Base-by-base conservation (phyloP, 2,329 filamentous ascomycete species). In the Erysiphe pulchra region DNA sequence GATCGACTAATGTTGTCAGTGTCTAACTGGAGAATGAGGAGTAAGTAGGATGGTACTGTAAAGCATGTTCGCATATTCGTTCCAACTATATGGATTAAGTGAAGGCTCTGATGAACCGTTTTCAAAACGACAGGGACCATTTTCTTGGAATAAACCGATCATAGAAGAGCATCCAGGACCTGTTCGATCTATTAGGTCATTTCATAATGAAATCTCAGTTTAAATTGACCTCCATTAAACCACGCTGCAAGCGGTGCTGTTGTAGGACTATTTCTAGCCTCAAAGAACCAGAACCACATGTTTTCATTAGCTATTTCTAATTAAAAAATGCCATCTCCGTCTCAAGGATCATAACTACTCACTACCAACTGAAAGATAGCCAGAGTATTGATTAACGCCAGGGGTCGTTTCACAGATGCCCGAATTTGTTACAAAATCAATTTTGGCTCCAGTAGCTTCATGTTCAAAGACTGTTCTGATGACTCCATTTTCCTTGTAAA, bases 71-170 rank as follows among this genome's bases (percentile, higher is more conserved):
- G 59, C 60, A 31, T 59, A 59, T 17, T 57, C 51, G 47, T 63
- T 65, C 54, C 53, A 62, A 45, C 56, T 61, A 52, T 59, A 59
- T 0, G 57, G 55, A 46, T 68, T 68, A 38, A 62, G 47, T 5
- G 59, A 60, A 1, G 65, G 63, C 10, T 55, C 61, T 3, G 58
- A 59, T 24, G 61, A 56, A 11, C 61, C 59, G 17, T 65, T 59
- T 44, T 62, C 54, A 44, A 63, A 60, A 32, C 56, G 56, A 45
- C 63, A 67, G 5, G 64, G 61, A 0, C 63, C 63, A 49, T 65
- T 62, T 49, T 65, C 63, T 49, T 64, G 62, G 53, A 78, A 77
- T 51, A 79, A 63, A 16, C 73, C 73, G 47, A 72, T 66, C 63
- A 79, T 66, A 46, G 71, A 75, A 2, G 60, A 62, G 34, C 61